These are phyloP conservation scores for Rhinocladiella mackenziei DNA, from an alignment of 2,329 filamentous ascomycete genomes.

Conservation along the genomic window DNA sequence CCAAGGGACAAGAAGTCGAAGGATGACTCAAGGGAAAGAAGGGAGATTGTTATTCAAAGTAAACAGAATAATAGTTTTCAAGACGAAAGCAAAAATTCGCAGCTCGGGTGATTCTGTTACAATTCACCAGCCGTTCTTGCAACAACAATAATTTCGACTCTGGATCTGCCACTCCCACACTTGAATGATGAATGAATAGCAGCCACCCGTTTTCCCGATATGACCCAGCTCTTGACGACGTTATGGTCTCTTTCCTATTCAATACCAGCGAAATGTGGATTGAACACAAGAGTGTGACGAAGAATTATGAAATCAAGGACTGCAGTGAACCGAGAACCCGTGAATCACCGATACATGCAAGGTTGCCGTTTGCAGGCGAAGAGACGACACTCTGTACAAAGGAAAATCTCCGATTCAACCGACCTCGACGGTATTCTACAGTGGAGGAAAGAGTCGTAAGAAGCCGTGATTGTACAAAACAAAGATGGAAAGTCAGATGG, in stretches of 20 bases:
- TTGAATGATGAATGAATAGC: conserved; percentile 4
- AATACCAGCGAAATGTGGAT: neutral
- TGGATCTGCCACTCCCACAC: conserved; percentile 9
- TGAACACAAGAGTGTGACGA: conserved; percentile 9
- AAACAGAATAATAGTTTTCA: conserved; percentile 23
- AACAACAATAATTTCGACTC: neutral
- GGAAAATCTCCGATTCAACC: neutral
- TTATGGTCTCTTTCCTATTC: conserved; percentile 1
- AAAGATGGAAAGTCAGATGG: too few species aligned
- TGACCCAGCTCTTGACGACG: conserved; percentile 12
- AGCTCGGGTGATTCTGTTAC: conserved; percentile 12
- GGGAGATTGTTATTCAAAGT: conserved; percentile 22
- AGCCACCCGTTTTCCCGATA: conserved; percentile 7
- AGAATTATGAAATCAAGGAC: neutral
- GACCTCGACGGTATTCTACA: too few species aligned
- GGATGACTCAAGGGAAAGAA: conserved; percentile 11
- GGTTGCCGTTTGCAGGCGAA: conserved; percentile 12
- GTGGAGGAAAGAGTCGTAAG: too few species aligned
- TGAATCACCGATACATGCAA: conserved; percentile 2
- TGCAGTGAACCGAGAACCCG: neutral
- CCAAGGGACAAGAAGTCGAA: conserved; percentile 20
- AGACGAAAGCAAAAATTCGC: too few species aligned
- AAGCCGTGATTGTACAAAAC: too few species aligned
- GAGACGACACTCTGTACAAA: conserved; percentile 8
- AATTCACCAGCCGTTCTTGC: conserved; percentile 18